A percentile compares a stretch with the other conserved stretches of the same genome.
phyloP scores from a whole-genome alignment of 75 land plant genomes.

The Chamaecyparis obtusa region DNA sequence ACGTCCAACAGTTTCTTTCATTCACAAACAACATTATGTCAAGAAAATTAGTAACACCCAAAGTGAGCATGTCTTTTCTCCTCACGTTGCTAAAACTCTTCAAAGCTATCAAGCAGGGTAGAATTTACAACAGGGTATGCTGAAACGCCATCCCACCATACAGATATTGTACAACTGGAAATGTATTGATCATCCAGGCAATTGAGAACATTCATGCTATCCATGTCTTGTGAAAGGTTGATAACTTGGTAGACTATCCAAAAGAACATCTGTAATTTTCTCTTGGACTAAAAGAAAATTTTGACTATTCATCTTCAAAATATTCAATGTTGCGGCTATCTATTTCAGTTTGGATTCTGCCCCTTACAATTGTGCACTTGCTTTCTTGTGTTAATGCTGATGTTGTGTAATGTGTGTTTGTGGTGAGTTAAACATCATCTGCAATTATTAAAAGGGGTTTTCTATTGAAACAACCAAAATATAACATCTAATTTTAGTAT shows the following conservation, averaged over 20 bases:
- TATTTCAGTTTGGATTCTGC: not conserved
- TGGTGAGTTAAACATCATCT: not conserved
- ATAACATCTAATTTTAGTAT: not conserved
- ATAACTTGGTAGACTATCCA: not conserved
- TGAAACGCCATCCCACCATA: not conserved
- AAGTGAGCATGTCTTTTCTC: not conserved
- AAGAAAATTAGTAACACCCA: not conserved
- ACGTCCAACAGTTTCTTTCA: not conserved
- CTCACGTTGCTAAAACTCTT: not conserved
- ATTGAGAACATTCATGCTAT: not conserved
- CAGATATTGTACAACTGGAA: not conserved
- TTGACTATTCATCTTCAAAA: not conserved
- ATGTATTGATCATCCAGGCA: not conserved
- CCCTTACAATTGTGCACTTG: not conserved
- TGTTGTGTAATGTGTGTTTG: not conserved
- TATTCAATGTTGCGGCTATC: not conserved
- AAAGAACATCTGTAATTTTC: not conserved
- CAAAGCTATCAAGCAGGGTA: not conserved
- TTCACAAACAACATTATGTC: not conserved
- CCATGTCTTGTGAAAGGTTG: not conserved
- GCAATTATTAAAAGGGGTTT: not conserved
- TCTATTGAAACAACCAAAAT: not conserved
- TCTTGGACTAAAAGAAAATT: not conserved
- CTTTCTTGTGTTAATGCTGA: not conserved
- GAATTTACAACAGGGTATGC: not conserved